Base-by-base conservation (phyloP, 2,329 filamentous ascomycete species). In the Fusarium transvaalense region DNA sequence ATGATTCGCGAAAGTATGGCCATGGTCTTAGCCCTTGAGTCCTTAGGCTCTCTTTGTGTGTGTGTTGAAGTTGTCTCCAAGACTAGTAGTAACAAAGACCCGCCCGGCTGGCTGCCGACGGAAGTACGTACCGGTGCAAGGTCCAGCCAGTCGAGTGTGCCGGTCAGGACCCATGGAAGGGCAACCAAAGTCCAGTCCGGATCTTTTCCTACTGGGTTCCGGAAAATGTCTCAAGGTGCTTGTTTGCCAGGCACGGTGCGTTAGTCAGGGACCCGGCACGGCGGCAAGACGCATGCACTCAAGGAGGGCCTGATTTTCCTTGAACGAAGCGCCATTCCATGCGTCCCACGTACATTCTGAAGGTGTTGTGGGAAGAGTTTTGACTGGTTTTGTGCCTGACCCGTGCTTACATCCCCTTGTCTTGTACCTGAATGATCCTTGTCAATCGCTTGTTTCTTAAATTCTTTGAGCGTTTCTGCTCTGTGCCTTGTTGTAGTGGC, bases 261-360 rank as follows among this genome's bases (percentile, higher is more conserved):
- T 74, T 74, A 74, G 71, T 71, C 71, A 70, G 68, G 71, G 71
- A 68, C 71, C 71, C 50, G 38, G 46, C 56, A 71, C 38, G 34
- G 61, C 63, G 52, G 64, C 62, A 69, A 69, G 61, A 73, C 61
- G 71, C 71, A 74, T 52, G 61, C 71, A 74, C 71, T 74, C 71
- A 71, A 72, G 52, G 46, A 52, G 59, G 46, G 46, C 41, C 41
- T 50, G n/a, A 34, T 25, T 37, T 43, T 29, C 23, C 32, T 6
- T 29, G 23, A 25, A 55, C 29, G 38, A 53, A 59, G 53, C 35
- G 38, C 51, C 61, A 50, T 37, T 53, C 38, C 58, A 46, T 35
- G 56, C 25, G 13, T 43, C 6, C 23, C 23, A 25, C 23, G 23
- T 25, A 25, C 23, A 25, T 25, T 25, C 6, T 46, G 43, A 41